Evolutionary conservation across 2,329 filamentous ascomycete genomes (phyloP), one percentile per base, ranked within the genome.

Genomic region (Salinomyces thailandicus): DNA sequence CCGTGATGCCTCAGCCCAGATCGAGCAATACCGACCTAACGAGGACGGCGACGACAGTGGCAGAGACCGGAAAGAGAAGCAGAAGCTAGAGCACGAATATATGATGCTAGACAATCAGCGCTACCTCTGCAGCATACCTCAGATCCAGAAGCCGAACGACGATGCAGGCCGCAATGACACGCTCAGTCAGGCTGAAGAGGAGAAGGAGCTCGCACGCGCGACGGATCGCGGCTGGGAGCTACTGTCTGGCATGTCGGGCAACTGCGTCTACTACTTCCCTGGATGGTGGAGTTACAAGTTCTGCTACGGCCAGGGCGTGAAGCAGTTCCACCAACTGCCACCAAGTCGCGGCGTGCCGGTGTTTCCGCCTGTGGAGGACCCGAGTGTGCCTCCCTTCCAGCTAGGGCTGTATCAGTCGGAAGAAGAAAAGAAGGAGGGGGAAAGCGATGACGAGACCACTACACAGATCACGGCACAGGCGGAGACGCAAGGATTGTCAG

Each of bases 211-310:
- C 7, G 75, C 72, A 27, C 77, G 83, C 17, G 87, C 86, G 1
- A 82, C 80, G 1, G 72, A 76, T 19, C 78, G 77, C 33, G 87
- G 87, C 5, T 82, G 84, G 72, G 81, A 91, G 52, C 69, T 95
- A 15, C 67, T 95, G 34, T 73, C 75, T 45, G 77, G 79, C 17
- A 79, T 95, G 61, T 74, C 87, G 36, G 81, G 79, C 3, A 72
- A 73, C 34, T 95, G 87, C 59, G 73, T 95, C 45, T 93, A 89
- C 64, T 83, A 77, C 57, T 64, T 86, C 46, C 82, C 78, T 1
- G 87, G 87, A 0, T 95, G 87, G 87, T 95, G 87, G 87, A 91
- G 82, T 54, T 95, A 95, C 62, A 82, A 80, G 50, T 94, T 94
- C 60, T 95, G 87, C 68, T 91, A 93, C 63, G 84, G 84, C 55